Conservation (phyloP, 2,329 filamentous ascomycete species). For the Aspergillus arachidicola region DNA sequence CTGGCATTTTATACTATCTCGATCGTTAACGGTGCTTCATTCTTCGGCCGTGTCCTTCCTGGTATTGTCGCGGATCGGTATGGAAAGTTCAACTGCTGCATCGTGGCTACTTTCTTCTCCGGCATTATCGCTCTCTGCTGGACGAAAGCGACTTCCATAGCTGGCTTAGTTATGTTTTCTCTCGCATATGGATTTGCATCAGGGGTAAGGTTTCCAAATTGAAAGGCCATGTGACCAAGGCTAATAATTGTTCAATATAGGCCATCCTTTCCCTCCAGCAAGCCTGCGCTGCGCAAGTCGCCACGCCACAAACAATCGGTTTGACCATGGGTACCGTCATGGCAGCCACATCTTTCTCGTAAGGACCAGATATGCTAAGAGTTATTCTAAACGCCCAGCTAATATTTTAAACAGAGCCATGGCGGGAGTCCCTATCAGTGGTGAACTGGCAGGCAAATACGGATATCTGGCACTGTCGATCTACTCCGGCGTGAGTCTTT, state of each 20-base stretch:
- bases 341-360: constrained; percentile 48
- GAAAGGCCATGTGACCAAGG: not conserved
- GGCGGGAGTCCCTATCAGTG: constrained; percentile 47
- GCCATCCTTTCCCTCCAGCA: constrained; percentile 51
- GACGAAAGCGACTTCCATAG: constrained; percentile 45
- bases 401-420: constrained; percentile 34
- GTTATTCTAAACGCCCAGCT: not conserved
- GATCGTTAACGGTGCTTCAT: constrained; percentile 41
- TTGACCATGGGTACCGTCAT: constrained; percentile 47
- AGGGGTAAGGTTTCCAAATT: constrained; percentile 34
- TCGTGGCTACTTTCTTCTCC: constrained; percentile 32
- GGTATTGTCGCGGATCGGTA: constrained; percentile 41
- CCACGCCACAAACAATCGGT: constrained; percentile 42
- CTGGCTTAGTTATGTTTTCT: constrained; percentile 49
- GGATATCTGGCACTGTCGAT: constrained; percentile 47
- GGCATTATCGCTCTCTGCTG: constrained; percentile 50
- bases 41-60: constrained; percentile 41
- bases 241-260: constrained; percentile 25
- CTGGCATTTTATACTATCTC: constrained; percentile 43
- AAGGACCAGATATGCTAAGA: constrained; percentile 17
- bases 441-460: constrained; percentile 40
- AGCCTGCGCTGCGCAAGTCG: constrained; percentile 49
- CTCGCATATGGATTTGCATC: constrained; percentile 51
- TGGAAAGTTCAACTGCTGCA: constrained; percentile 36
- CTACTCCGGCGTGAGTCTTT: constrained; percentile 37